Percentiles rank a stretch among this genome's conserved stretches.
Conservation (phyloP, 202 grass and related monocot genomes). For the Bolboschoenoplectus hybrid region DNA sequence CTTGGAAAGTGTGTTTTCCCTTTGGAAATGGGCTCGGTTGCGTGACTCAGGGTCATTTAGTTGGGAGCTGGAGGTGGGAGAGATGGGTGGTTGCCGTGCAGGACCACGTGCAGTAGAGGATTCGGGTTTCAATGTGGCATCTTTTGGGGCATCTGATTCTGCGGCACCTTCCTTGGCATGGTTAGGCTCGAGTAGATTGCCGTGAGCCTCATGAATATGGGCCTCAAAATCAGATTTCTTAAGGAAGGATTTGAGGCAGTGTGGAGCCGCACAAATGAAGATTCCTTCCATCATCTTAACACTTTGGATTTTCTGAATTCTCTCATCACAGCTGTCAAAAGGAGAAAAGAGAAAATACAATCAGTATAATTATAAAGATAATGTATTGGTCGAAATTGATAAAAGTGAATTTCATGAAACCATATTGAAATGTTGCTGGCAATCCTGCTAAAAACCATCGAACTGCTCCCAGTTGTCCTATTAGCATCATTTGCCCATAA, state of each 20-base stretch:
- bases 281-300: slow-evolving; percentile 99
- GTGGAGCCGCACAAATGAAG: slow-evolving; percentile 90
- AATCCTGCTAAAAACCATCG: background rate
- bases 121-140: slow-evolving; percentile 63
- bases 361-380: background rate
- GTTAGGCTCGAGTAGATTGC: slow-evolving; percentile 64
- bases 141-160: slow-evolving; percentile 70
- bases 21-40: slow-evolving; percentile 58
- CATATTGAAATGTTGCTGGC: background rate
- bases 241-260: slow-evolving; percentile 94
- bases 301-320: slow-evolving; percentile 96
- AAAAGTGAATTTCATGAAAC: background rate
- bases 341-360: slow-evolving; percentile 41
- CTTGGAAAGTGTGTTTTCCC: slow-evolving; percentile 64
- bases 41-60: slow-evolving; percentile 67
- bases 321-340: slow-evolving; percentile 80
- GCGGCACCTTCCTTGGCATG: slow-evolving; percentile 62
- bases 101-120: slow-evolving; percentile 76
- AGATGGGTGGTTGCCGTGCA: slow-evolving; percentile 50
- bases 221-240: slow-evolving; percentile 75
- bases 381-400: background rate
- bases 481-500: background rate
- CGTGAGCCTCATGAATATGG: slow-evolving; percentile 73
- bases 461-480: background rate
- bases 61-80: slow-evolving; percentile 66